These are phyloP conservation scores for Cystobasidium slooffiae DNA, from an alignment of 1,284 basidiomycete species.

Conservation along the genomic window DNA sequence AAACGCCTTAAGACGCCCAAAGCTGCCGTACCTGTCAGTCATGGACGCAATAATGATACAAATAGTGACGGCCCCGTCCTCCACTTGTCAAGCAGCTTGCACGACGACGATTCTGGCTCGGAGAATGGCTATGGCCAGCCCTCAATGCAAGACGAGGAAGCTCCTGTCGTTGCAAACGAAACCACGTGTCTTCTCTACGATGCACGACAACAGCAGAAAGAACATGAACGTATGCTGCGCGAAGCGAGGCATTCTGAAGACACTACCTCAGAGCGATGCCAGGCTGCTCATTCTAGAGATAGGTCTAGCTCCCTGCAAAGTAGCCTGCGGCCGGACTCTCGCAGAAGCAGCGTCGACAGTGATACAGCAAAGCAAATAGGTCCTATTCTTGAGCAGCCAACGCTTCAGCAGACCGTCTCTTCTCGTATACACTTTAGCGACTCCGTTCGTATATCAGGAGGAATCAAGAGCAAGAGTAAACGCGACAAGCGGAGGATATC, in stretches of 20 bases:
- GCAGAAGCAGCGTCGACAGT: neutral
- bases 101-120: neutral
- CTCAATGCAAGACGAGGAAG: neutral
- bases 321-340: neutral
- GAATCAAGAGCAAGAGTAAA: neutral
- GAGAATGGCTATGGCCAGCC: neutral
- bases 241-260: neutral
- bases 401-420: neutral
- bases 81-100: neutral
- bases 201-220: constrained; percentile 20
- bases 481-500: neutral
- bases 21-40: neutral
- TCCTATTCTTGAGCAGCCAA: neutral
- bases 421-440: constrained; percentile 32
- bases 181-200: constrained; percentile 28
- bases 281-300: neutral
- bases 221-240: neutral
- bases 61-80: neutral
- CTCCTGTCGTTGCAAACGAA: neutral
- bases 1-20: constrained; percentile 24
- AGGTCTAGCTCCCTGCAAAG: no score
- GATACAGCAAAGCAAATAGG: neutral
- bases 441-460: constrained; percentile 30
- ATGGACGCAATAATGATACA: neutral
- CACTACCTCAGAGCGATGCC: neutral